Evolutionary conservation across 2,329 filamentous ascomycete genomes (phyloP), one percentile per base, ranked within the genome.

Genomic region (Aspergillus sp.): DNA sequence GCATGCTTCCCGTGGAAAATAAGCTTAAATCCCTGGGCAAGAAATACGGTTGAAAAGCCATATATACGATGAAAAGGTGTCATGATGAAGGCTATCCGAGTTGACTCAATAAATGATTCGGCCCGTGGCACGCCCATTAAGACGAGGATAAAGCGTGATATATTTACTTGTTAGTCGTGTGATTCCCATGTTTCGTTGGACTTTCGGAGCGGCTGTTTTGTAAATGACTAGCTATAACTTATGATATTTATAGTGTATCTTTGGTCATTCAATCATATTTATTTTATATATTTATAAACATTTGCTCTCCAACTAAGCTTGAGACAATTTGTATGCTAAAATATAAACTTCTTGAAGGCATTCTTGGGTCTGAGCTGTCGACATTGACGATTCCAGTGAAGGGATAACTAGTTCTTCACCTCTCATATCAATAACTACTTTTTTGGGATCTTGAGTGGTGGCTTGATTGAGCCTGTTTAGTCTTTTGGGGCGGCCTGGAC

Each of bases 1-100:
- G 53, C 89, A 93, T 55, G 67, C 70, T 49, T 69, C 75, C 37
- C 74, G 74, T 60, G 75, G 74, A 66, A 78, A 76, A 66, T 77
- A 68, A 61, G 24, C 51, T 51, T 43, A 33, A 49, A 9, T 14
- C 24, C 23, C 6, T 19, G n/a, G 39, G 11, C 17, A 33, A 39
- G 44, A 37, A 50, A 24, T 43, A 12, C 21, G 33, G n/a, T 48
- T 23, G 11, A 48, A 47, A 55, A 55, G 27, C 37, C 45, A 49
- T 49, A 55, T 56, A 56, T 45, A 44, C 31, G 27, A 47, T 54
- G 1, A 51, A 56, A 55, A 54, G n/a, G 19, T 44, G 23, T 51
- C 46, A 51, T 23, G 31, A 43, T 51, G 24, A 49, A 27, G 43
- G 27, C 27, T 23, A 17, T 31, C 53, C 17, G 33, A 40, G n/a